These are phyloP conservation scores for Yamadazyma kanchanaburiensis DNA, from an alignment of 1,139 yeast species.

Conservation along the genomic window DNA sequence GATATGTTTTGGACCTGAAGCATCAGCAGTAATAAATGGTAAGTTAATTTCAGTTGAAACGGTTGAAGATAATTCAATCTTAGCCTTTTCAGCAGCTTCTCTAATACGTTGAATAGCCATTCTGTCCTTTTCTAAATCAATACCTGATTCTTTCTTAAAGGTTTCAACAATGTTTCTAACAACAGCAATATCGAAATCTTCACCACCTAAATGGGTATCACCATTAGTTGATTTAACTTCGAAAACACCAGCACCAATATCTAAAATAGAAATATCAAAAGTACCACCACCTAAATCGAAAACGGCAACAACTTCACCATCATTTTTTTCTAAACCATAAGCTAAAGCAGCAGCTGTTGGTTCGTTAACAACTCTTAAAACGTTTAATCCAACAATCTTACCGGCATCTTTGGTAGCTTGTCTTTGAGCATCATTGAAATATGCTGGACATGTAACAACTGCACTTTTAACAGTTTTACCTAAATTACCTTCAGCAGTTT, in stretches of 20 bases:
- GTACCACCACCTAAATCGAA: conserved; percentile 99
- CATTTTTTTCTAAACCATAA: conserved; percentile 64
- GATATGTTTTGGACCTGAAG: conserved; percentile 97
- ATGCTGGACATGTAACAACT: conserved; percentile 70
- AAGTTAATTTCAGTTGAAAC: conserved; percentile 91
- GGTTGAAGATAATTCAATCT: conserved; percentile 95
- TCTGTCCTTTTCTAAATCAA: conserved; percentile 87
- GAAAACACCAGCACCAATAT: conserved; percentile 98
- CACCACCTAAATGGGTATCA: conserved; percentile 99
- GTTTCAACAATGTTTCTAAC: conserved; percentile 87
- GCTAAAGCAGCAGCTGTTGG: conserved; percentile 67
- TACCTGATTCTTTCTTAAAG: conserved; percentile 90
- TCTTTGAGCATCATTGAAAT: conserved; percentile 61
- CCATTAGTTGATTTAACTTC: conserved; percentile 99
- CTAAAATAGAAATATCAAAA: conserved; percentile 94
- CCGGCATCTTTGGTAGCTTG: conserved; percentile 65
- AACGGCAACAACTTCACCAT: conserved; percentile 70
- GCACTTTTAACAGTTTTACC: conserved; percentile 65
- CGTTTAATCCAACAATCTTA: conserved; percentile 58
- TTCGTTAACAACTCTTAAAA: conserved; percentile 58
- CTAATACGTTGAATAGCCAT: conserved; percentile 99
- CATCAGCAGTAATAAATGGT: conserved; percentile 95
- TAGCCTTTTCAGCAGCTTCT: conserved; percentile 99
- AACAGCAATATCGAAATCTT: conserved; percentile 84
- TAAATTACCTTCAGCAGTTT: conserved; percentile 67